Percentiles rank a stretch among this genome's conserved stretches.
phyloP scores from a whole-genome alignment of 1,284 basidiomycete species.

The Cutaneotrichosporon cutaneum region DNA sequence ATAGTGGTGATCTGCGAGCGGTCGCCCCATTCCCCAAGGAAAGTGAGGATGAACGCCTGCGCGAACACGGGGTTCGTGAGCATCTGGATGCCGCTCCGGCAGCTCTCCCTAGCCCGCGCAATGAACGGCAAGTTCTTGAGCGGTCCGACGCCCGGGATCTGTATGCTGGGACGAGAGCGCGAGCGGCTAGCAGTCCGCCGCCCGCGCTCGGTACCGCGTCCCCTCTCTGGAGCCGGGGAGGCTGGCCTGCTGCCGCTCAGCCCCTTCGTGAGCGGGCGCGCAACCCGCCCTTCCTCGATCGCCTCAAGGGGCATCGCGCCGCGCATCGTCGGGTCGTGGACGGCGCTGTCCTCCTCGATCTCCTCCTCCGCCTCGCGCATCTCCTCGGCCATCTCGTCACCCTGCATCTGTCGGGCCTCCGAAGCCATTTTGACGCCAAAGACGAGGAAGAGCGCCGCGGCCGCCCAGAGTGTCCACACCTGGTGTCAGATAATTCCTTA shows the following conservation, averaged over 20 bases:
- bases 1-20: conserved; percentile 97
- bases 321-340: conserved; percentile 29
- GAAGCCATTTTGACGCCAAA: conserved; percentile 83
- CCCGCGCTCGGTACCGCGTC: not conserved
- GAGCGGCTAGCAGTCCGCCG: conserved; percentile 7
- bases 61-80: conserved; percentile 91
- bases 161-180: conserved; percentile 10
- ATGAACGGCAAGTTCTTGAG: conserved; percentile 13
- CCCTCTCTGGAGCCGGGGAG: conserved; percentile 3
- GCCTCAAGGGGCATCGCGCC: conserved; percentile 40
- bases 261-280: conserved; percentile 9
- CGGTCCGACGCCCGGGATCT: conserved; percentile 13
- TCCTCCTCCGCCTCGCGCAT: conserved; percentile 90
- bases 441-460: conserved; percentile 76
- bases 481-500: conserved; percentile 15
- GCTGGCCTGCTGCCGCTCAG: not conserved
- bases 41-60: conserved; percentile 91
- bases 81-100: conserved; percentile 59
- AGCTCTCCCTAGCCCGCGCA: conserved; percentile 12
- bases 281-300: conserved; percentile 41
- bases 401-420: conserved; percentile 74
- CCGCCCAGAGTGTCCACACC: conserved; percentile 55
- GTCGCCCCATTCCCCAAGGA: conserved; percentile 98
- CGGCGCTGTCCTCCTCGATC: conserved; percentile 56
- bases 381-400: conserved; percentile 76